phyloP scores from a whole-genome alignment of 352 stramenopile genomes.

The Phytophthora aleatoria region DNA sequence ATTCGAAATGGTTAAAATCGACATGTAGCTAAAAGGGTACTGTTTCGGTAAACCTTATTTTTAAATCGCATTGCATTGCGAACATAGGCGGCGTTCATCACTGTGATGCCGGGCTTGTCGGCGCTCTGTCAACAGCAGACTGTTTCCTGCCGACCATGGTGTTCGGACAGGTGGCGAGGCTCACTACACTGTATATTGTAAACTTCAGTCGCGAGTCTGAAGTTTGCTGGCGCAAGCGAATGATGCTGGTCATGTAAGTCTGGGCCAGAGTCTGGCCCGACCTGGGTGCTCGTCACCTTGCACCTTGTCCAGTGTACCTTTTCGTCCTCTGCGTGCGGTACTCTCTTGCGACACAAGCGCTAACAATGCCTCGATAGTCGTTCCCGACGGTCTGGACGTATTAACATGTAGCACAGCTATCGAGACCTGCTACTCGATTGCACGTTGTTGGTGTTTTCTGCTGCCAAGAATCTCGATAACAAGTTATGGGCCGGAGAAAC shows the following conservation, averaged over 20 bases:
- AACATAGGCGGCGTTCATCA: slow-evolving; percentile 1
- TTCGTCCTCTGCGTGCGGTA: slow-evolving; percentile 7
- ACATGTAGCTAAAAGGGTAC: too few species aligned
- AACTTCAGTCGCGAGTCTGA: slow-evolving; percentile 1
- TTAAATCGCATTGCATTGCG: neutral
- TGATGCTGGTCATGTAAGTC: neutral
- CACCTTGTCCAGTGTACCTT: slow-evolving; percentile 9
- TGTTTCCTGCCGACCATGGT: neutral
- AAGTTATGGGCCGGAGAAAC: neutral
- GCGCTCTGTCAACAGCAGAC: neutral
- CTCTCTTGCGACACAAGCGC: neutral
- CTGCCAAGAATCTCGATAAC: neutral
- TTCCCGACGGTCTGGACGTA: slow-evolving; percentile 14
- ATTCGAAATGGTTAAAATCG: neutral
- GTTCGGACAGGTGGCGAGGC: slow-evolving; percentile 1
- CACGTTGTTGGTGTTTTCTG: neutral
- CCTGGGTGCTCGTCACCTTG: slow-evolving; percentile 7
- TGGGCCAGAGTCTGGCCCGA: neutral
- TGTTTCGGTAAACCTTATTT: too few species aligned
- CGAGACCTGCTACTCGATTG: slow-evolving; percentile 3
- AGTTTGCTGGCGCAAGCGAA: slow-evolving; percentile 1
- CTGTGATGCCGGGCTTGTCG: neutral
- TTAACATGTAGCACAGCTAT: too few species aligned
- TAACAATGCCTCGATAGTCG: slow-evolving; percentile 24
- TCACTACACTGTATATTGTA: neutral